Evolutionary conservation across 2,329 filamentous ascomycete genomes (phyloP), one percentile per base, ranked within the genome.

Genomic region (Alternaria sp.): DNA sequence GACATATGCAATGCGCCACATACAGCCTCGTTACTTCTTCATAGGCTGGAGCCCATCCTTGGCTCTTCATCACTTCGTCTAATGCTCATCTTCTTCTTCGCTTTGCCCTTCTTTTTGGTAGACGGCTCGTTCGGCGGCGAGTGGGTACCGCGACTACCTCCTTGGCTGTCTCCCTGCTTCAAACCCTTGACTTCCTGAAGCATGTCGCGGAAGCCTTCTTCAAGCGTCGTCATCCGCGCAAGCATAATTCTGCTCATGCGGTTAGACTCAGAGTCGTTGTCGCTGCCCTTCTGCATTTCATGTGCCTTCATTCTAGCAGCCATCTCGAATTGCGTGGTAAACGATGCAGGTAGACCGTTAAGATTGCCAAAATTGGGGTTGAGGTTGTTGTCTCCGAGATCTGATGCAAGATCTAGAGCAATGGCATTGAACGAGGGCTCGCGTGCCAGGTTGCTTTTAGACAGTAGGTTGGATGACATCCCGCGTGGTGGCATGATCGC

Each of bases 161-260:
- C 58, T 25, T 72, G 64, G 49, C 71, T 68, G 1, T 72, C 75
- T 22, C 72, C 77, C 64, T 77, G 78, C 78, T 83, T 87, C 75
- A 87, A 80, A 64, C 88, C 87, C 63, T 91, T 88, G 76, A 97
- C 90, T 77, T 95, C 92, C 64, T 87, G 88, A 58, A 93, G 87
- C n/a, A 97, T 90, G 61, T 97, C 92, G 3, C 91, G 86, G 77
- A 98, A 94, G 14, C 93, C 91, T 79, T 97, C 93, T 76, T 98
- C 94, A 2, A 98, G 84, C 8, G 91, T 94, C 77, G 95, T 95
- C 93, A 97, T 97, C 34, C 93, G 85, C 9, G 93, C 92, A 46
- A 97, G 83, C 79, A 97, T 91, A 46, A 97, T 85, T 57, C 92
- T 87, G 68, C 90, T 86, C 73, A 91, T 78, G 38, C 75, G 70